Percentiles rank a stretch among this genome's conserved stretches.
Evolutionary conservation across 2,329 filamentous ascomycete species (phyloP).

Genomic region (Orbilia blumenaviensis): DNA sequence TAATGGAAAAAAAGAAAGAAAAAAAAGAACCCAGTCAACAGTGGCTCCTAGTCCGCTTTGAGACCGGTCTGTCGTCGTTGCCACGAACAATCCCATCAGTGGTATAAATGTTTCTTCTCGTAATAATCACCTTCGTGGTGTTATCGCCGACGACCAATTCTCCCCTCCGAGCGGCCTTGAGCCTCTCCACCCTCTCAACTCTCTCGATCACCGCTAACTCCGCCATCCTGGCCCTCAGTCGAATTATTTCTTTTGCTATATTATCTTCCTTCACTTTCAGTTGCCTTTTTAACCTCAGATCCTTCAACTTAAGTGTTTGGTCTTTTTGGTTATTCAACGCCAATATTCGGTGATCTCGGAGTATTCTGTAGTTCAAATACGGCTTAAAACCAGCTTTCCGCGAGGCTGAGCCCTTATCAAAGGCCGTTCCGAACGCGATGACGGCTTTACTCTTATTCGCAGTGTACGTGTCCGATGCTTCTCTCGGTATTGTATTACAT

Average conservation of each 20-base stretch:
- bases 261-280: slow-evolving; percentile 8
- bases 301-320: slow-evolving; percentile 21
- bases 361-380: slow-evolving; percentile 1
- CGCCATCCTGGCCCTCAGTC: slow-evolving; percentile 28
- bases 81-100: background rate
- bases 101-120: slow-evolving; percentile 28
- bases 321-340: slow-evolving; percentile 6
- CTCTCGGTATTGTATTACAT: slow-evolving; percentile 6
- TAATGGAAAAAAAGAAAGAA: no score
- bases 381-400: slow-evolving; percentile 13
- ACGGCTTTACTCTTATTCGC: slow-evolving; percentile 24
- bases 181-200: background rate
- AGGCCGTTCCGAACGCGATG: slow-evolving; percentile 11
- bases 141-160: background rate
- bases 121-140: slow-evolving; percentile 2
- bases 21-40: no score
- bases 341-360: slow-evolving; percentile 2
- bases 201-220: slow-evolving; percentile 11
- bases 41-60: slow-evolving; percentile 38
- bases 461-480: background rate
- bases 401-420: background rate
- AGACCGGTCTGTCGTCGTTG: slow-evolving; percentile 8
- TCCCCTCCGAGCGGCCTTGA: background rate
- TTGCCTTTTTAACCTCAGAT: slow-evolving; percentile 13
- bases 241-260: slow-evolving; percentile 22